Evolutionary conservation across 2,329 filamentous ascomycete genomes (phyloP).

Genomic region (Trichoderma asperellum): DNA sequence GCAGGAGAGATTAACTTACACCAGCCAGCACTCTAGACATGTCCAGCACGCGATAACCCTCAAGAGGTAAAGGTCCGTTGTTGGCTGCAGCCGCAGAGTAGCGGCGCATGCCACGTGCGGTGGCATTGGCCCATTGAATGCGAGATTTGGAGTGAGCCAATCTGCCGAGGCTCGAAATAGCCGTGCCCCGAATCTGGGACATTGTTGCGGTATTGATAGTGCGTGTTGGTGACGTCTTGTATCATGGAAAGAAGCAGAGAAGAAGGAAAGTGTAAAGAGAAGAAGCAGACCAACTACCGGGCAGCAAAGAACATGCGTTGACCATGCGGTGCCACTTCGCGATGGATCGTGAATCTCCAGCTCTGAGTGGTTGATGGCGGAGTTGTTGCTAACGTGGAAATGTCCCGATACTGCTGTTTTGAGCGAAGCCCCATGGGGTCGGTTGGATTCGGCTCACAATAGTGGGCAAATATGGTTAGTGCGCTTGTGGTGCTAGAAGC

Average conservation of each 20-base stretch:
- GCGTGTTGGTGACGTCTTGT: not conserved
- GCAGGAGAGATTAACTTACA: constrained; percentile 57
- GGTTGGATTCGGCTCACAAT: constrained; percentile 27
- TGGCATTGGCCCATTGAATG: constrained; percentile 8
- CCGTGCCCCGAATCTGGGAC: constrained; percentile 15
- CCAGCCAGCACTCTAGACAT: constrained; percentile 96
- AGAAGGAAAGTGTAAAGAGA: not conserved
- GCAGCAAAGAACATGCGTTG: not conserved
- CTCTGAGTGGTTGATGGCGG: constrained; percentile 3
- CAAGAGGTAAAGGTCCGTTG: constrained; percentile 62
- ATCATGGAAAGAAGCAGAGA: not conserved
- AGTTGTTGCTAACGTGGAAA: constrained; percentile 1
- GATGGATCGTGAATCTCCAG: not conserved
- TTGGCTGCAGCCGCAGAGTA: constrained; percentile 39
- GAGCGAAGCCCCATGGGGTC: constrained; percentile 25
- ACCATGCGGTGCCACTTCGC: constrained; percentile 1
- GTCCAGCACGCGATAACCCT: constrained; percentile 87
- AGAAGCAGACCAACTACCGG: not conserved
- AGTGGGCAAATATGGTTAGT: constrained; percentile 15
- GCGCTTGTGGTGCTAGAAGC: not conserved
- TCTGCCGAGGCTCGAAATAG: constrained; percentile 10
- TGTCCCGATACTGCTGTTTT: constrained; percentile 14
- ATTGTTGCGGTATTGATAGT: not conserved
- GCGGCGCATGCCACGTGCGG: constrained; percentile 34
- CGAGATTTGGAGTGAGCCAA: constrained; percentile 27